Percentiles rank a stretch among this genome's conserved stretches.
These are phyloP conservation scores for Colletotrichum zoysiae DNA, from an alignment of 2,329 filamentous ascomycete genomes.

Conservation along the genomic window DNA sequence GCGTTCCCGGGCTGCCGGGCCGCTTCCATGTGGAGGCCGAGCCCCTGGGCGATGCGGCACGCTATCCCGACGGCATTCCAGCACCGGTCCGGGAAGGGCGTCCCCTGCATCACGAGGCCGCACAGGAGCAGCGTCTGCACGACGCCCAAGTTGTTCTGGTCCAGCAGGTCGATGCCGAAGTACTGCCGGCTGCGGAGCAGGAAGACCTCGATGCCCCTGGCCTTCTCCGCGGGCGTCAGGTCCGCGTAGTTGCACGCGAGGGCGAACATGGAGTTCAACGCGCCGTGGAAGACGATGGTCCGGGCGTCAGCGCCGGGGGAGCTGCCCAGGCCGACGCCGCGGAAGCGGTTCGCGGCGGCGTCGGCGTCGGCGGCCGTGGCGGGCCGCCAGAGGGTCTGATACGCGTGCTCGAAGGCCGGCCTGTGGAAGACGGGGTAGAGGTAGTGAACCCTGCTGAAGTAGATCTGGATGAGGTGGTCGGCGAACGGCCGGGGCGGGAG, in stretches of 20 bases:
- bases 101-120: conserved; percentile 55
- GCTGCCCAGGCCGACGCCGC: conserved; percentile 52
- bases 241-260: conserved; percentile 52
- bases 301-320: conserved; percentile 44
- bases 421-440: conserved; percentile 60
- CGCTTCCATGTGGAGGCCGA: conserved; percentile 55
- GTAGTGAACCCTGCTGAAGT: conserved; percentile 55
- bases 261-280: conserved; percentile 58
- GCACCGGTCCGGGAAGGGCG: conserved; percentile 55
- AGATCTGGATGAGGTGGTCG: conserved; percentile 56
- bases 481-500: conserved; percentile 56
- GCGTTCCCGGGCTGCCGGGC: conserved; percentile 25
- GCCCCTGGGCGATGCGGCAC: conserved; percentile 55
- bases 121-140: conserved; percentile 57
- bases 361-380: conserved; percentile 17
- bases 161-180: conserved; percentile 50
- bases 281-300: conserved; percentile 56
- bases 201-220: conserved; percentile 18
- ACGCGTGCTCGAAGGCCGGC: conserved; percentile 55
- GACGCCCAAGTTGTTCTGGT: conserved; percentile 52
- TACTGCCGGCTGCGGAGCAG: conserved; percentile 11
- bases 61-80: conserved; percentile 59
- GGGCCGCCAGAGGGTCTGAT: conserved; percentile 54
- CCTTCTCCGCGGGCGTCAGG: background rate
- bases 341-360: background rate